phyloP scores from a whole-genome alignment of 129 eudicot species.

The Lactuca saligna region DNA sequence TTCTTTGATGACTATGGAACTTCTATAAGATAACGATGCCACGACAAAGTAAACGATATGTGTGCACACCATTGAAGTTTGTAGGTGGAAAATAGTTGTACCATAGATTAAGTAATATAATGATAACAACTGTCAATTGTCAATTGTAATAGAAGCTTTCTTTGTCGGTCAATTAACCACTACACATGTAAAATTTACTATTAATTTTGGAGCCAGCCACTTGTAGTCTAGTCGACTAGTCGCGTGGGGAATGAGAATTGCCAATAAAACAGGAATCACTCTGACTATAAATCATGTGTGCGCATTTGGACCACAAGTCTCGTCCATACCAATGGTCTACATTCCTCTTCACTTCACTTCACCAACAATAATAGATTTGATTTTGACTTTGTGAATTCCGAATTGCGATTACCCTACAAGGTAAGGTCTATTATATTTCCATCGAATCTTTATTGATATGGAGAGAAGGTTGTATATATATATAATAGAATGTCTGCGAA shows the following conservation, averaged over 20 bases:
- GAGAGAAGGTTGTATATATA: background rate
- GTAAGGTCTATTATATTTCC: background rate
- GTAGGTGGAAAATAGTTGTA: background rate
- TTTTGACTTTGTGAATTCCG: no score
- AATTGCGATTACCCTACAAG: background rate
- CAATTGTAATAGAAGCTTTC: background rate
- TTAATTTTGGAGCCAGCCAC: conserved; percentile 1
- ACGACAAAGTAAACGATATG: background rate
- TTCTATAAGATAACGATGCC: background rate
- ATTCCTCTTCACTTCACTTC: background rate
- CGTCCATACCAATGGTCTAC: background rate
- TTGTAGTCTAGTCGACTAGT: conserved; percentile 7
- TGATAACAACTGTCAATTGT: no score
- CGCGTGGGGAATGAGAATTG: conserved; percentile 9
- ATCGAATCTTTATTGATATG: background rate
- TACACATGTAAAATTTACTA: background rate
- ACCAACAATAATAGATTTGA: background rate
- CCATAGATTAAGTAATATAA: background rate
- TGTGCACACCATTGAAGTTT: no score
- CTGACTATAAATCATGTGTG: conserved; percentile 1
- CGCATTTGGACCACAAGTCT: conserved; percentile 10
- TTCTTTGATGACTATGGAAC: no score
- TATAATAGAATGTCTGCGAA: no score
- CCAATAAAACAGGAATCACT: background rate
- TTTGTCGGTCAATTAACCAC: conserved; percentile 3